These are phyloP conservation scores for Fraxinus quadrangulata DNA, from an alignment of 257 asterid genomes.

Conservation along the genomic window DNA sequence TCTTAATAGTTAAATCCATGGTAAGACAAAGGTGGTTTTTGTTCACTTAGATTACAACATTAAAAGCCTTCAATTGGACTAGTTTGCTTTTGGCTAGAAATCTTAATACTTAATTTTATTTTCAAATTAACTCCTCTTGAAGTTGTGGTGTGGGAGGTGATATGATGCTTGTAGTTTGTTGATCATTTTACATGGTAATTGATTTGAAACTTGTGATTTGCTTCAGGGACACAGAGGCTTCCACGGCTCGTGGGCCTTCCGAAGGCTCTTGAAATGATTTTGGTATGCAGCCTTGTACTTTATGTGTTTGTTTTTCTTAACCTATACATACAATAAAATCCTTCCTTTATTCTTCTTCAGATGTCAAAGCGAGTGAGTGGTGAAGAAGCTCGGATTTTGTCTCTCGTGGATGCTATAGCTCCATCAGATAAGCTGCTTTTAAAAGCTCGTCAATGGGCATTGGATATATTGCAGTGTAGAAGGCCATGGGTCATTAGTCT, in stretches of 20 bases:
- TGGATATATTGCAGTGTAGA: conserved; percentile 48
- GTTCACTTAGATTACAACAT: not conserved
- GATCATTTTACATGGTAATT: conserved; percentile 17
- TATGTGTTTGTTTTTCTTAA: conserved; percentile 6
- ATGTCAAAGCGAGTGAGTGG: conserved; percentile 59
- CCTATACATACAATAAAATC: conserved; percentile 11
- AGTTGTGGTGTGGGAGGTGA: conserved; percentile 15
- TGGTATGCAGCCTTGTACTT: conserved; percentile 34
- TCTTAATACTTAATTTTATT: not conserved
- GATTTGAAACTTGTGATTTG: conserved; percentile 18
- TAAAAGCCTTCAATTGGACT: not conserved
- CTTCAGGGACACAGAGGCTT: conserved; percentile 62
- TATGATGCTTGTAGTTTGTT: conserved; percentile 17
- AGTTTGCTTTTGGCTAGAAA: not conserved
- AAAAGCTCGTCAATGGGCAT: conserved; percentile 57
- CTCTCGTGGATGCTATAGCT: conserved; percentile 59
- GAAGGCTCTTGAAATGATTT: conserved; percentile 56
- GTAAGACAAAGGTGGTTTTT: conserved; percentile 3
- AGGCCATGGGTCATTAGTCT: conserved; percentile 53
- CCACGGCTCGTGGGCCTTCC: conserved; percentile 67
- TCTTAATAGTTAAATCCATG: not conserved
- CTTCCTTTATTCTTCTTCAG: conserved; percentile 33
- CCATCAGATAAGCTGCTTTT: conserved; percentile 49
- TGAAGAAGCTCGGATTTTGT: conserved; percentile 43
- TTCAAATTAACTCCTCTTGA: not conserved